Evolutionary conservation across 768 basidiomycete genomes (phyloP).

Genomic region (Tylopilus felleus): DNA sequence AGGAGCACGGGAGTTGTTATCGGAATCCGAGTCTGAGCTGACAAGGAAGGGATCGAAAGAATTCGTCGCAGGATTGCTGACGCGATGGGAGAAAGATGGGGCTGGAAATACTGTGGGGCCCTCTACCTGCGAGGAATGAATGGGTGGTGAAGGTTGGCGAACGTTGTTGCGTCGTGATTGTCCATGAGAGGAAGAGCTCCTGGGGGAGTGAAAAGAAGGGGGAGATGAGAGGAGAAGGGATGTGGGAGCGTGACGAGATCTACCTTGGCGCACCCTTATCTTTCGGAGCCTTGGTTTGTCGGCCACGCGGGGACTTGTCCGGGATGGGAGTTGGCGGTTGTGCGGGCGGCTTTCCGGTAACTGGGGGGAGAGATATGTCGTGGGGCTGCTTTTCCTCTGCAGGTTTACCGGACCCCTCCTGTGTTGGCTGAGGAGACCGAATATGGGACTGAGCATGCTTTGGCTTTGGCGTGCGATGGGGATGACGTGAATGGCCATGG

Average conservation of each 20-base stretch:
- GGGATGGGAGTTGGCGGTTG: constrained; percentile 17
- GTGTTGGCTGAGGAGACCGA: constrained; percentile 21
- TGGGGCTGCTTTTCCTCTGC: constrained; percentile 25
- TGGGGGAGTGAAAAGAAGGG: constrained; percentile 19
- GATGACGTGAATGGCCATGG: constrained; percentile 33
- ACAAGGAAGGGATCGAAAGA: constrained; percentile 49
- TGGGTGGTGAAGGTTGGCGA: constrained; percentile 64
- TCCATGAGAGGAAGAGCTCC: constrained; percentile 45
- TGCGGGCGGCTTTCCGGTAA: constrained; percentile 26
- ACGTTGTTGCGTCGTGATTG: constrained; percentile 47
- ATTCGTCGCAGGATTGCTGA: constrained; percentile 35
- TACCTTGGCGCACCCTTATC: constrained; percentile 46
- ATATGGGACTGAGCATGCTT: constrained; percentile 26
- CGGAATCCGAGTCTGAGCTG: constrained; percentile 43
- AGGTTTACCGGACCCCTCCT: constrained; percentile 32
- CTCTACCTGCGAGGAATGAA: constrained; percentile 68
- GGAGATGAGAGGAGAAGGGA: constrained; percentile 3
- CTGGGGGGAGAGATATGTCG: constrained; percentile 33
- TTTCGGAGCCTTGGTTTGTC: constrained; percentile 38
- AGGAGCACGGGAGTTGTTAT: constrained; percentile 34
- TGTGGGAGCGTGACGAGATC: constrained; percentile 5
- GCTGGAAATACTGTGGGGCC: constrained; percentile 30
- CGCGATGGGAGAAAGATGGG: constrained; percentile 26
- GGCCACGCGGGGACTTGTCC: constrained; percentile 33
- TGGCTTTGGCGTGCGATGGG: constrained; percentile 37